Percentiles rank a stretch among this genome's conserved stretches.
phyloP scores from a whole-genome alignment of 2,329 filamentous ascomycete genomes.

The Xylariaceae sp. region DNA sequence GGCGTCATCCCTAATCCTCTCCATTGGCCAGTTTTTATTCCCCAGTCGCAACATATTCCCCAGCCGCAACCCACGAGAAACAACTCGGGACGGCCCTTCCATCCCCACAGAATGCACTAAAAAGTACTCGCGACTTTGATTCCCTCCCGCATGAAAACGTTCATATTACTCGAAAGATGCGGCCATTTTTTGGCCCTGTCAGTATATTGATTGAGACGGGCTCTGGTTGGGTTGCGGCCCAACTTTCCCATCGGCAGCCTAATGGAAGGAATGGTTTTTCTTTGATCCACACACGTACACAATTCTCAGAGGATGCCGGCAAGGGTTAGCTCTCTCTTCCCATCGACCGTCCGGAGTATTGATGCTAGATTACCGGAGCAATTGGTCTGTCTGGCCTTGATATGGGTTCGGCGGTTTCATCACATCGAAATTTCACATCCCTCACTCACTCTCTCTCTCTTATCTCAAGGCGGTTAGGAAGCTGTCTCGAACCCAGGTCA shows the following conservation, averaged over 20 bases:
- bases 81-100: neutral
- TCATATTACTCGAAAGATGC: conserved; percentile 2
- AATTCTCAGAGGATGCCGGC: conserved; percentile 3
- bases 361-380: conserved; percentile 9
- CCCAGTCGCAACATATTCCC: conserved; percentile 5
- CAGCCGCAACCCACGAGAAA: neutral
- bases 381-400: neutral
- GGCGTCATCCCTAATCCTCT: conserved; percentile 17
- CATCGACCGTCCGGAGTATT: conserved; percentile 4
- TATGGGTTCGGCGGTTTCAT: neutral
- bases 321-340: conserved; percentile 4
- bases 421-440: neutral
- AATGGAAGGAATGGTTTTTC: conserved; percentile 4
- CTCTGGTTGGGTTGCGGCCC: neutral
- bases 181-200: neutral
- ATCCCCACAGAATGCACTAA: neutral
- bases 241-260: neutral
- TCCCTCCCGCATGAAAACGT: neutral
- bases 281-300: neutral
- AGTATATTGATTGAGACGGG: conserved; percentile 7
- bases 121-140: neutral
- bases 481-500: neutral
- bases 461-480: conserved; percentile 1
- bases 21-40: conserved; percentile 11
- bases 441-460: neutral